Evolutionary conservation across 192 early-diverging fungal genomes (phyloP).

Genomic region (Kappamyces sp.): DNA sequence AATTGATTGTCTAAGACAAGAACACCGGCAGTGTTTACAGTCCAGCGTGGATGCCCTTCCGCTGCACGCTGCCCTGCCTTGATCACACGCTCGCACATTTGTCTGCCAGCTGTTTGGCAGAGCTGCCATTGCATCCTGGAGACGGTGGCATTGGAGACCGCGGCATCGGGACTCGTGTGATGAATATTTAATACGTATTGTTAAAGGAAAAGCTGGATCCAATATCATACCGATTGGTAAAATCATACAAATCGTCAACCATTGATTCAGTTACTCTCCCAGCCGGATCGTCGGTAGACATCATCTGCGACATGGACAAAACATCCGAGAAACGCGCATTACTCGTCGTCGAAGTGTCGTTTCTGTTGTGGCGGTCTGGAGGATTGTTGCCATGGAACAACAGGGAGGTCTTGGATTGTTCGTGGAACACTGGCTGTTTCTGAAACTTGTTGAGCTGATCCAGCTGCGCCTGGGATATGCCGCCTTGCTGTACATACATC

Average conservation of each 20-base stretch:
- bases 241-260: slow-evolving; percentile 22
- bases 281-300: slow-evolving; percentile 20
- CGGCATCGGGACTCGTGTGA: too few relatives aligned
- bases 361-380: neutral
- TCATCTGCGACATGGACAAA: slow-evolving; percentile 23
- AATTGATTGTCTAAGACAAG: too few relatives aligned
- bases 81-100: too few relatives aligned
- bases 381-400: neutral
- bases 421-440: neutral
- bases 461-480: neutral
- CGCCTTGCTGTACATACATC: neutral
- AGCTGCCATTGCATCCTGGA: too few relatives aligned
- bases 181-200: too few relatives aligned
- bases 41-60: too few relatives aligned
- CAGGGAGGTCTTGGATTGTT: slow-evolving; percentile 3
- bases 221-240: neutral
- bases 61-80: too few relatives aligned
- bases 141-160: too few relatives aligned
- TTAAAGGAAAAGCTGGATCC: too few relatives aligned
- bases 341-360: neutral
- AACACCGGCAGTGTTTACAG: too few relatives aligned
- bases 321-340: slow-evolving; percentile 16
- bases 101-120: too few relatives aligned
- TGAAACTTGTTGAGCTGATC: slow-evolving; percentile 8
- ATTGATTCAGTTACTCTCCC: slow-evolving; percentile 14